Evolutionary conservation across 306 rosid species (phyloP).

Genomic region (Urtica urens): DNA sequence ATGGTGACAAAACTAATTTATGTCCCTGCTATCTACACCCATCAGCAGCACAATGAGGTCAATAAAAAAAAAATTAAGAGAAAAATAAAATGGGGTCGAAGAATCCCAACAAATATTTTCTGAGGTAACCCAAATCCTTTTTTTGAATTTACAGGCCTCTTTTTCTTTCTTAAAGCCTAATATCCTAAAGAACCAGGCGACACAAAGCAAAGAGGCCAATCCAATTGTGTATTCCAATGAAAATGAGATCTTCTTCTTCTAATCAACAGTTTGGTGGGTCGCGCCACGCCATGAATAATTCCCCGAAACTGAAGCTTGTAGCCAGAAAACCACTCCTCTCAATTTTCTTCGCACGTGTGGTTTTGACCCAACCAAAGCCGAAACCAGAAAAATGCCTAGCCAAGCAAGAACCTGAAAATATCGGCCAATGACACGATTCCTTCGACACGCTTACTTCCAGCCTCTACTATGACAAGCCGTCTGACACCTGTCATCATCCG

Average conservation of each 20-base stretch:
- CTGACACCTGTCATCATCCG: constrained; percentile 89
- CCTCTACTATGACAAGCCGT: constrained; percentile 88
- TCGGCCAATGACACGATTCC: constrained; percentile 81
- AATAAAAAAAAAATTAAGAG: constrained; percentile 14
- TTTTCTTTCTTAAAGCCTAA: constrained; percentile 44
- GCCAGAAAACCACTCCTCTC: constrained; percentile 16
- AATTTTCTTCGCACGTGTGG: constrained; percentile 10
- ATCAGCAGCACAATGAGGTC: constrained; percentile 27
- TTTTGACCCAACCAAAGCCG: no score
- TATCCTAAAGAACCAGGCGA: constrained; percentile 64
- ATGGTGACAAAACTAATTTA: constrained; percentile 27
- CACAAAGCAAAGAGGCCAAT: constrained; percentile 52
- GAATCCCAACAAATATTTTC: constrained; percentile 35
- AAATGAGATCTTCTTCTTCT: constrained; percentile 28
- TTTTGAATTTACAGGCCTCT: constrained; percentile 72
- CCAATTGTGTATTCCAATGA: constrained; percentile 39
- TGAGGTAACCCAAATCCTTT: constrained; percentile 33
- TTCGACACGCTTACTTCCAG: constrained; percentile 94
- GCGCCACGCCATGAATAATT: no score
- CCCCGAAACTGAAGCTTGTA: constrained; percentile 15
- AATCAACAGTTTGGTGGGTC: constrained; percentile 22
- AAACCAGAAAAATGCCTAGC: constrained; percentile 21
- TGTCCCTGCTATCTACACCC: constrained; percentile 34
- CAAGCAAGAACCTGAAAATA: constrained; percentile 78
- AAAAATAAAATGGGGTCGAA: constrained; percentile 25